phyloP scores from a whole-genome alignment of 345 rosid species.

The Citrus cavaleriei region DNA sequence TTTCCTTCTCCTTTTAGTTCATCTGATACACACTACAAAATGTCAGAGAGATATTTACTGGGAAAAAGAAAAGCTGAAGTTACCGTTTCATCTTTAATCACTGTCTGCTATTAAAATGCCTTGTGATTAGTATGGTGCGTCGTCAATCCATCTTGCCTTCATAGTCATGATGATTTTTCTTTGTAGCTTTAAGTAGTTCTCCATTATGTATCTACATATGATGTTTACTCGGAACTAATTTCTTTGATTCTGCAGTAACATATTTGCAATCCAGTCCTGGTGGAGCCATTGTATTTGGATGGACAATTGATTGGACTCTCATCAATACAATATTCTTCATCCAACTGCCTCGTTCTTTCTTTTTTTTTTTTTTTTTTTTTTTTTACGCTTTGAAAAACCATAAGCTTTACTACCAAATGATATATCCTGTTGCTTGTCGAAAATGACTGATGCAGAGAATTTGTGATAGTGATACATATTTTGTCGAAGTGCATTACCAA shows the following conservation, averaged over 20 bases:
- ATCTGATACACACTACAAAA: not conserved
- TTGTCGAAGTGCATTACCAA: not conserved
- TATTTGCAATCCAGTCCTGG: slow-evolving; percentile 25
- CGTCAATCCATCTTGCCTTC: not conserved
- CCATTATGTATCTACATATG: not conserved
- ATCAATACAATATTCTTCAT: slow-evolving; percentile 30
- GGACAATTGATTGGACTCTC: slow-evolving; percentile 27
- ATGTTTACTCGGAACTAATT: not conserved
- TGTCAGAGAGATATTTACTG: not conserved
- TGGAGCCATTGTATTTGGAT: slow-evolving; percentile 14
- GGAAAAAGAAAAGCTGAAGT: too few relatives aligned
- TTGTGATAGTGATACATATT: too few relatives aligned
- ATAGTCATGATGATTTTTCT: not conserved
- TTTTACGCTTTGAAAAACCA: slow-evolving; percentile 27
- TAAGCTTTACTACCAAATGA: slow-evolving; percentile 15
- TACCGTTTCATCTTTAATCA: too few relatives aligned
- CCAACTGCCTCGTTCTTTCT: not conserved
- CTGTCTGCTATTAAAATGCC: too few relatives aligned
- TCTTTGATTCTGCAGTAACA: slow-evolving; percentile 7
- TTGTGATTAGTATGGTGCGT: too few relatives aligned
- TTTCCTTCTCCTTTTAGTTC: not conserved
- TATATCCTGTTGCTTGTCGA: too few relatives aligned
- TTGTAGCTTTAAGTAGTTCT: not conserved
- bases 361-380: not conserved
- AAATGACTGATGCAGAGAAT: too few relatives aligned